These are phyloP conservation scores for Ogataea siamensis DNA, from an alignment of 805 yeast species.

Conservation along the genomic window DNA sequence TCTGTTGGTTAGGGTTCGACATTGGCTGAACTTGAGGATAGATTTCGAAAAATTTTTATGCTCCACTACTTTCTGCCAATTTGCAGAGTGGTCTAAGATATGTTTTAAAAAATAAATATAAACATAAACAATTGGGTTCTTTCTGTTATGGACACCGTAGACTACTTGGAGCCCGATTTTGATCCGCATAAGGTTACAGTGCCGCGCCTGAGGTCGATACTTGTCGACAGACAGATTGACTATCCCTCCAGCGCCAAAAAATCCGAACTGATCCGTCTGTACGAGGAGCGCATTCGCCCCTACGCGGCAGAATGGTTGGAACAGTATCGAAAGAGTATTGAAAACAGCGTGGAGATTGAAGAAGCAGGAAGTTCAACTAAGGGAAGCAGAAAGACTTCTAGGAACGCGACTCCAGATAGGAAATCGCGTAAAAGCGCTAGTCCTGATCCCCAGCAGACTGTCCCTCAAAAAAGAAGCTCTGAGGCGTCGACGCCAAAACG, in stretches of 20 bases:
- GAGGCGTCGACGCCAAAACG: slow-evolving; percentile 18
- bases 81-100: slow-evolving; percentile 3
- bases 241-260: slow-evolving; percentile 68
- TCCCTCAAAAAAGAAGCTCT: slow-evolving; percentile 22
- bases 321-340: slow-evolving; percentile 21
- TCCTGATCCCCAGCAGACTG: slow-evolving; percentile 11
- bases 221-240: slow-evolving; percentile 59
- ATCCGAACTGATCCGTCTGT: slow-evolving; percentile 58
- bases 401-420: slow-evolving; percentile 4
- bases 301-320: slow-evolving; percentile 42
- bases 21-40: slow-evolving; percentile 13
- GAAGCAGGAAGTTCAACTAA: not conserved
- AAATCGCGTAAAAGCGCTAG: not conserved
- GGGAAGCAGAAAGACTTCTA: slow-evolving; percentile 3
- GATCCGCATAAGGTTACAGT: slow-evolving; percentile 65
- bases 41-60: slow-evolving; percentile 10
- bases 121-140: slow-evolving; percentile 6
- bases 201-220: slow-evolving; percentile 65
- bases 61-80: slow-evolving; percentile 12
- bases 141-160: slow-evolving; percentile 34
- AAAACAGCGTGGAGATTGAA: slow-evolving; percentile 10
- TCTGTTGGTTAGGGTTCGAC: slow-evolving; percentile 35
- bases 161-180: slow-evolving; percentile 46
- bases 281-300: slow-evolving; percentile 52
- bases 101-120: slow-evolving; percentile 11